Conservation (phyloP, 805 yeast genomes). For the Komagataella ulmi region DNA sequence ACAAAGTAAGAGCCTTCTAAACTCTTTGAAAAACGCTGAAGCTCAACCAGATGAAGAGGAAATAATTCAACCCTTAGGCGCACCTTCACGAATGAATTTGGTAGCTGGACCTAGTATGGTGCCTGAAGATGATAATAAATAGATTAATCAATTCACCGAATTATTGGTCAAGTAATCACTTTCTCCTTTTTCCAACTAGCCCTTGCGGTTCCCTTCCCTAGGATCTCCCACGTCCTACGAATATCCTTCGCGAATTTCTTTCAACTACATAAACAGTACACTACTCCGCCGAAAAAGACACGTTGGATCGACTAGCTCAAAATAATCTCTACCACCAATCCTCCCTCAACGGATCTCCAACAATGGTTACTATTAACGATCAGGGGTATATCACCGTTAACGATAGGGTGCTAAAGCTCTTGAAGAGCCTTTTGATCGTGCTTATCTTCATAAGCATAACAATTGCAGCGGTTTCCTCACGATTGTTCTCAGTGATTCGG, state of each 20-base stretch:
- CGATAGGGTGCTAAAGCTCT: constrained; percentile 7
- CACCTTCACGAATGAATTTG: neutral
- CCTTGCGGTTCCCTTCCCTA: neutral
- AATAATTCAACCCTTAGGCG: neutral
- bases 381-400: constrained; percentile 15
- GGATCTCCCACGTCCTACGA: neutral
- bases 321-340: neutral
- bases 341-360: neutral
- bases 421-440: constrained; percentile 37
- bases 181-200: neutral
- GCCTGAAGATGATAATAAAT: neutral
- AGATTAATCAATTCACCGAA: neutral
- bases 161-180: neutral
- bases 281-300: neutral
- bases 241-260: neutral
- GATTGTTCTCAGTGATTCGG: constrained; percentile 91
- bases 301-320: neutral
- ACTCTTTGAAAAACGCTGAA: neutral
- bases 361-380: constrained; percentile 3
- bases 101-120: neutral
- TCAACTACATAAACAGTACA: neutral
- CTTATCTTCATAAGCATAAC: constrained; percentile 66
- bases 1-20: neutral
- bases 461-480: constrained; percentile 83
- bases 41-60: neutral